Evolutionary conservation across 2,329 filamentous ascomycete species (phyloP).

Genomic region (Byssochlamys sp.): DNA sequence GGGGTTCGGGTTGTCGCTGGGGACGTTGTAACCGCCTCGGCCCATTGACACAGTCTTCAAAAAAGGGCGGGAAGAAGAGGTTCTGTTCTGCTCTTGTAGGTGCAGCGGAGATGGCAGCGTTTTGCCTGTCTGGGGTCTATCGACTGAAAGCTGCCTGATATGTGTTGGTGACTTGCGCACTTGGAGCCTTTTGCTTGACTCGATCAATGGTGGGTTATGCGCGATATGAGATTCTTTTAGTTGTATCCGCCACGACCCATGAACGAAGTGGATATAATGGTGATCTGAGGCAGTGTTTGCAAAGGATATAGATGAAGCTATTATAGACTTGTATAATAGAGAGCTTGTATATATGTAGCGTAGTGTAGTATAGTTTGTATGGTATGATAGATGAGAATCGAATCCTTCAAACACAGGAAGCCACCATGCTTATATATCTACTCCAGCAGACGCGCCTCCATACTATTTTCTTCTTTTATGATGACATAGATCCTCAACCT

Average conservation of each 20-base stretch:
- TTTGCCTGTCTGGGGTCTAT: background rate
- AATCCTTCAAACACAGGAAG: background rate
- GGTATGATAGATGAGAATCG: background rate
- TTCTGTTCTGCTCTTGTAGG: conserved; percentile 20
- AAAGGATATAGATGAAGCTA: background rate
- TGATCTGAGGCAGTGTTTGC: background rate
- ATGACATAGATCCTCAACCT: background rate
- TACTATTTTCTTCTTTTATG: background rate
- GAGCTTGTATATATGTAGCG: background rate
- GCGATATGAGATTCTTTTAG: conserved; percentile 3
- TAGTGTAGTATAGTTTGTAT: background rate
- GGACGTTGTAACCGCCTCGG: conserved; percentile 21
- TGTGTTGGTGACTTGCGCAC: background rate
- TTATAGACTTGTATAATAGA: background rate
- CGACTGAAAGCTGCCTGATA: background rate
- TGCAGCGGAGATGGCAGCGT: conserved; percentile 18
- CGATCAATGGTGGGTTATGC: background rate
- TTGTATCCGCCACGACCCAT: conserved; percentile 24
- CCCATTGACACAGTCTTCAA: conserved; percentile 3
- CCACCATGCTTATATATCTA: background rate
- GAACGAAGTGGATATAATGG: conserved; percentile 4
- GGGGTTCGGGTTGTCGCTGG: conserved; percentile 6
- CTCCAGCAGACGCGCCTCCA: background rate
- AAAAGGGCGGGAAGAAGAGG: conserved; percentile 4
- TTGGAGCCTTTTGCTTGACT: background rate